These are phyloP conservation scores for Aphanomyces euteiches DNA, from an alignment of 352 stramenopile genomes.

Conservation along the genomic window DNA sequence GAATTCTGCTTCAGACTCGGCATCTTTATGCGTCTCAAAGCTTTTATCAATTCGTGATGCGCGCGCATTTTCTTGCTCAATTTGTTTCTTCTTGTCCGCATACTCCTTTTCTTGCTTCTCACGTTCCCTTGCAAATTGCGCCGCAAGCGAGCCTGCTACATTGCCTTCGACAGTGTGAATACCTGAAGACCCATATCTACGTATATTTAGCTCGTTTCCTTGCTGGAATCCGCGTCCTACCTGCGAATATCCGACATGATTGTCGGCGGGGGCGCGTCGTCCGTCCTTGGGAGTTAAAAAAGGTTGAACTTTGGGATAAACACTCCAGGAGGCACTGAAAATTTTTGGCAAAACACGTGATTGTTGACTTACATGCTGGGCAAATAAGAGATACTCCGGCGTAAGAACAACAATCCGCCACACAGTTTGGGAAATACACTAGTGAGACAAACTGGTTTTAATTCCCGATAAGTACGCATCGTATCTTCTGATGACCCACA, in stretches of 20 bases:
- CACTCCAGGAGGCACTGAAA: background rate
- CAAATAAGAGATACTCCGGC: no score
- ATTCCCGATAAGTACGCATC: background rate
- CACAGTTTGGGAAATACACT: no score
- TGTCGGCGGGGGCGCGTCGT: background rate
- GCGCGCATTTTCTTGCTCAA: constrained; percentile 74
- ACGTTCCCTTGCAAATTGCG: constrained; percentile 88
- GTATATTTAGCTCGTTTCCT: background rate
- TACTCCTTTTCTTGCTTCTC: constrained; percentile 93
- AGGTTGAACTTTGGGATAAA: background rate
- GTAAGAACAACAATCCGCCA: no score
- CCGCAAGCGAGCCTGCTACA: constrained; percentile 87
- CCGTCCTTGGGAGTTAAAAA: background rate
- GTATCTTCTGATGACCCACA: constrained; percentile 3
- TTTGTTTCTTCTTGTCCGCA: constrained; percentile 89
- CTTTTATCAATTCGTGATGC: constrained; percentile 88
- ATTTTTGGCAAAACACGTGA: background rate
- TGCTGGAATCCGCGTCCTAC: background rate
- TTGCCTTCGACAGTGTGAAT: constrained; percentile 97
- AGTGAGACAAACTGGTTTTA: no score
- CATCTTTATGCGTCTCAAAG: constrained; percentile 81
- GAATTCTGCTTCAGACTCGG: constrained; percentile 74
- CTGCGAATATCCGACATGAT: constrained; percentile 13
- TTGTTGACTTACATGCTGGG: no score
- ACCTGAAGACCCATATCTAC: constrained; percentile 72